These are phyloP conservation scores for Penicillium turbatum DNA, from an alignment of 495 filamentous ascomycete genomes.

Conservation along the genomic window DNA sequence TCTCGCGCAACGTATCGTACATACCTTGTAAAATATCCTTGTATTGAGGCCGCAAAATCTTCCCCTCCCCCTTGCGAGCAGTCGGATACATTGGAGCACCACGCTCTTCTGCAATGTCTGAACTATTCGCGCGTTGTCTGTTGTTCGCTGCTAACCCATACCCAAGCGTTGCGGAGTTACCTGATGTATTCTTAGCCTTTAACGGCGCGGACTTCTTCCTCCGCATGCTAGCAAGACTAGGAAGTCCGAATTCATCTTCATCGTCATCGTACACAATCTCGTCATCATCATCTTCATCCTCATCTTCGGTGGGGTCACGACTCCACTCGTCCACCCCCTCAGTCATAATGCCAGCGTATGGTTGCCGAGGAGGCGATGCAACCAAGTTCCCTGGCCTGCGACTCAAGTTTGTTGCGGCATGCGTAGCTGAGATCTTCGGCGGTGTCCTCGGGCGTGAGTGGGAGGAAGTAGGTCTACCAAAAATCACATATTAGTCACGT, in stretches of 20 bases:
- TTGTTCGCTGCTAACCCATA: slow-evolving; percentile 29
- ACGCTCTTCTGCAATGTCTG: slow-evolving; percentile 87
- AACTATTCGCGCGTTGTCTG: slow-evolving; percentile 63
- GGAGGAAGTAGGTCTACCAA: slow-evolving; percentile 48
- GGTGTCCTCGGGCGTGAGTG: slow-evolving; percentile 61
- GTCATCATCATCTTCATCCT: slow-evolving; percentile 57
- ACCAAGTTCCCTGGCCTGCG: slow-evolving; percentile 48
- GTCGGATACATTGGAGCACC: slow-evolving; percentile 84
- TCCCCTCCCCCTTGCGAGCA: slow-evolving; percentile 82
- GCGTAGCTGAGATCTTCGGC: slow-evolving; percentile 42
- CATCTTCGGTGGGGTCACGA: slow-evolving; percentile 49
- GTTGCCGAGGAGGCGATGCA: slow-evolving; percentile 59
- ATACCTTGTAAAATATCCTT: slow-evolving; percentile 85
- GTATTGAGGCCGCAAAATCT: slow-evolving; percentile 94
- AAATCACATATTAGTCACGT: slow-evolving; percentile 21
- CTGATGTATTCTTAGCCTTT: slow-evolving; percentile 34
- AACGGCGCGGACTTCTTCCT: slow-evolving; percentile 53
- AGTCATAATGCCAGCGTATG: slow-evolving; percentile 72
- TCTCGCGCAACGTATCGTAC: slow-evolving; percentile 7
- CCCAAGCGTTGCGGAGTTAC: slow-evolving; percentile 31
- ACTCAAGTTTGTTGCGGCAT: slow-evolving; percentile 47
- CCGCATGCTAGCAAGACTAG: slow-evolving; percentile 84
- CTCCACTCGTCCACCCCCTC: slow-evolving; percentile 74
- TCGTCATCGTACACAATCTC: slow-evolving; percentile 77
- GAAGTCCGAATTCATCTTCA: slow-evolving; percentile 91